Percentiles rank a stretch among this genome's conserved stretches.
Conservation (phyloP, 2,329 filamentous ascomycete genomes). For the Pseudocercospora crystallina region DNA sequence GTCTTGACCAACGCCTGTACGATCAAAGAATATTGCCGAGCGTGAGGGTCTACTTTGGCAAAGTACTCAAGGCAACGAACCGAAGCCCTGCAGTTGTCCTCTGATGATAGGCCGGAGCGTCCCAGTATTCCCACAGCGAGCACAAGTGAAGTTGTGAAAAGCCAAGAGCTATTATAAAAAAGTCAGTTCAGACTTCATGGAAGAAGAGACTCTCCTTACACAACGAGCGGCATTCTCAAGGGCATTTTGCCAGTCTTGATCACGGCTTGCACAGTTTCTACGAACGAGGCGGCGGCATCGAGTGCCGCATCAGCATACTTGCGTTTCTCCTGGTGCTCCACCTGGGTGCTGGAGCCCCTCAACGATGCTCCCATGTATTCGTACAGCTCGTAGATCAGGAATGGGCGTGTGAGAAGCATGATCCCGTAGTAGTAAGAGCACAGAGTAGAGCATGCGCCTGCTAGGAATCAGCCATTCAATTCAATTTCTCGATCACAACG, state of each 20-base stretch:
- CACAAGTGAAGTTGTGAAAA: slow-evolving; percentile 33
- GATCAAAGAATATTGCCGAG: slow-evolving; percentile 31
- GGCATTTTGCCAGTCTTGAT: slow-evolving; percentile 20
- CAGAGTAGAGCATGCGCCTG: slow-evolving; percentile 52
- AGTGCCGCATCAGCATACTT: slow-evolving; percentile 32
- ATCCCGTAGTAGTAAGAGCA: slow-evolving; percentile 56
- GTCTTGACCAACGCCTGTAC: slow-evolving; percentile 28
- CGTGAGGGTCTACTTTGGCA: slow-evolving; percentile 29
- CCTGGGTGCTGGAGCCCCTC: slow-evolving; percentile 13
- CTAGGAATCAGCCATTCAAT: background rate
- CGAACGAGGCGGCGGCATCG: slow-evolving; percentile 29
- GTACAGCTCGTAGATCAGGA: slow-evolving; percentile 53
- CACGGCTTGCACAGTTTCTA: slow-evolving; percentile 24
- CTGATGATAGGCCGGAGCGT: slow-evolving; percentile 26
- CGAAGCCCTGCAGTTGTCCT: slow-evolving; percentile 23
- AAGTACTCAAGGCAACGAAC: slow-evolving; percentile 30
- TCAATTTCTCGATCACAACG: no score
- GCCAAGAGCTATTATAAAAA: slow-evolving; percentile 27
- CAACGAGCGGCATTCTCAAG: slow-evolving; percentile 24
- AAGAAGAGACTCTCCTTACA: slow-evolving; percentile 16
- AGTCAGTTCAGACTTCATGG: background rate
- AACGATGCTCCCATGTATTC: slow-evolving; percentile 34
- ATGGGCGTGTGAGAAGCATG: slow-evolving; percentile 54
- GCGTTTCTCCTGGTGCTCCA: slow-evolving; percentile 25
- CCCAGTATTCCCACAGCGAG: slow-evolving; percentile 30